Base-by-base conservation (phyloP, 305 asterid genomes). In the Solanum aculeatissimum region DNA sequence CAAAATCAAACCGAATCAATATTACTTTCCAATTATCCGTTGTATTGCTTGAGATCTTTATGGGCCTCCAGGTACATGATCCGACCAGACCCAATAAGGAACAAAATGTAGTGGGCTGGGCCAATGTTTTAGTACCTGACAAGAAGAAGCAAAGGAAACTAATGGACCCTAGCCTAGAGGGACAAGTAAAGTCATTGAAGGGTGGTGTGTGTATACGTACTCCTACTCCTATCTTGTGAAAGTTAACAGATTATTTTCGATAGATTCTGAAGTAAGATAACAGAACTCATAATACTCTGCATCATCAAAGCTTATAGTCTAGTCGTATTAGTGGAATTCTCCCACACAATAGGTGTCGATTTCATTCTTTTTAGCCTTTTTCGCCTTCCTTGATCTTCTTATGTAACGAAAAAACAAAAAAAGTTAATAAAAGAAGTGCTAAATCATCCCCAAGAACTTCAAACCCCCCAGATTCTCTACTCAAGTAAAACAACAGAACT, bases 21-120 rank as follows among this genome's bases (percentile, higher is more conserved):
- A 32, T 32, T 32, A 4, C 38, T 32, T 32, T 32, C 4, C 38
- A 32, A 32, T 4, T 32, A 32, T 32, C 2, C 6, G 6, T 32
- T 4, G 6, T 32, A 32, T 32, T 32, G 38, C 38, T 32, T 32
- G 38, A 32, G 38, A 32, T 32, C 38, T 3, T 32, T 32, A 32
- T 32, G 38, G 38, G 6, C 38, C 38, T 32, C 38, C 38, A 32
- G 38, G 38, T 32, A 32, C 11, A 19, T 14, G 85, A 85, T 7
- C 18, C 8, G 15, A 85, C 40, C 35, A 60, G 78, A 47, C 60
- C 87, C 60, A 53, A 32, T 27, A 58, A 57, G 49, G 42, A 69
- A 49, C 65, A 81, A 47, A 81, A 85, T 38, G n/a, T 81, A 19
- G 83, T 81, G n/a, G 65, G 81, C 51, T 85, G 87, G 83, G 69